A percentile compares a stretch with the other conserved stretches of the same genome.
These are phyloP conservation scores for Collybia mongolica DNA, from an alignment of 768 basidiomycete species.

Conservation along the genomic window DNA sequence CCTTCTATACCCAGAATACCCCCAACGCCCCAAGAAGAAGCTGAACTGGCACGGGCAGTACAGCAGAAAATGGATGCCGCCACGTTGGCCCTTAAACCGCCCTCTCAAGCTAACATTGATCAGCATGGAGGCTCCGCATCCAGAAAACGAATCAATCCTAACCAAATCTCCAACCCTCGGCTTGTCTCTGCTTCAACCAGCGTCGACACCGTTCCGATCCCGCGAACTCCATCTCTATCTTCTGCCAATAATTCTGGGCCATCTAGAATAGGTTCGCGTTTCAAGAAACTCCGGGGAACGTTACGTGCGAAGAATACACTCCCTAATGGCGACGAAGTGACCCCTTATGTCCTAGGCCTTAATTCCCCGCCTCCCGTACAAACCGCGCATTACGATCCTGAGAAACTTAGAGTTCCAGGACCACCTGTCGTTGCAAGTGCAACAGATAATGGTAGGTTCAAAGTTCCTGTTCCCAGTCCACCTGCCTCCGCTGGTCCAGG, in stretches of 20 bases:
- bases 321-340: slow-evolving; percentile 46
- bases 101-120: slow-evolving; percentile 33
- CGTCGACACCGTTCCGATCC: slow-evolving; percentile 60
- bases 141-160: slow-evolving; percentile 59
- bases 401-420: slow-evolving; percentile 33
- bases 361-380: slow-evolving; percentile 36
- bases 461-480: slow-evolving; percentile 56
- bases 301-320: slow-evolving; percentile 51
- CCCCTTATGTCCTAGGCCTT: slow-evolving; percentile 40
- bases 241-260: slow-evolving; percentile 41
- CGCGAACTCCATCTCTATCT: slow-evolving; percentile 49
- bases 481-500: slow-evolving; percentile 73
- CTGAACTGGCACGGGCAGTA: slow-evolving; percentile 61
- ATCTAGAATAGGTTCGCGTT: slow-evolving; percentile 68
- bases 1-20: slow-evolving; percentile 42
- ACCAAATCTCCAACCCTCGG: slow-evolving; percentile 64
- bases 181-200: slow-evolving; percentile 68
- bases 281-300: slow-evolving; percentile 71
- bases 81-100: slow-evolving; percentile 56
- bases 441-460: slow-evolving; percentile 50
- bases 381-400: slow-evolving; percentile 39
- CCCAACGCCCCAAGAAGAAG: slow-evolving; percentile 44
- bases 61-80: slow-evolving; percentile 69
- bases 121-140: slow-evolving; percentile 31
- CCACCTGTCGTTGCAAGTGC: slow-evolving; percentile 38